These are phyloP conservation scores for Cutaneotrichosporon arboriforme DNA, from an alignment of 1,284 basidiomycete genomes.

Conservation along the genomic window DNA sequence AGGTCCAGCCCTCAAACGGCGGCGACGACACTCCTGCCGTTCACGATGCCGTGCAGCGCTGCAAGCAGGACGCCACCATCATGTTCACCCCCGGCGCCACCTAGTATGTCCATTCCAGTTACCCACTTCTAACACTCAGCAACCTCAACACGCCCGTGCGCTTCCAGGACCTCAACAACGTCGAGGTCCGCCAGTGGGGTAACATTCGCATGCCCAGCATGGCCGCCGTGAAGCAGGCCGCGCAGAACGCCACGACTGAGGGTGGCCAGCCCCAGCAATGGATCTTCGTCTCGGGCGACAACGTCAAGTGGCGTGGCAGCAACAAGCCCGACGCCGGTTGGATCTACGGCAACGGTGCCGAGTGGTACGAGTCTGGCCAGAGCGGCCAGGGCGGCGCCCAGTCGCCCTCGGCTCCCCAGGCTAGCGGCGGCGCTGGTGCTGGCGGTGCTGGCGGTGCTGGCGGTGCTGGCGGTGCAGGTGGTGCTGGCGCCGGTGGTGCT, in stretches of 20 bases:
- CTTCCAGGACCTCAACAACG: constrained; percentile 1
- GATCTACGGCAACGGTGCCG: background rate
- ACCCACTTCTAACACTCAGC: background rate
- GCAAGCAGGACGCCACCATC: constrained; percentile 1
- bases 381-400: too few relatives aligned
- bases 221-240: background rate
- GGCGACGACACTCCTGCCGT: background rate
- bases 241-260: background rate
- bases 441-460: too few relatives aligned
- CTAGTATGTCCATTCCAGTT: background rate
- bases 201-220: background rate
- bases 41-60: background rate
- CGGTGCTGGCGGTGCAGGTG: too few relatives aligned
- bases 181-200: background rate
- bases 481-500: too few relatives aligned
- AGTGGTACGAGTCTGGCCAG: background rate
- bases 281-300: background rate
- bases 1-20: background rate
- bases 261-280: background rate
- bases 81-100: background rate
- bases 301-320: background rate
- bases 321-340: background rate
- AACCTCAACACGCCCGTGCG: background rate
- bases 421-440: too few relatives aligned
- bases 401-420: too few relatives aligned